A percentile compares a stretch with the other conserved stretches of the same genome.
Conservation (phyloP, 2,329 filamentous ascomycete genomes). For the Lecanicillium sp. region DNA sequence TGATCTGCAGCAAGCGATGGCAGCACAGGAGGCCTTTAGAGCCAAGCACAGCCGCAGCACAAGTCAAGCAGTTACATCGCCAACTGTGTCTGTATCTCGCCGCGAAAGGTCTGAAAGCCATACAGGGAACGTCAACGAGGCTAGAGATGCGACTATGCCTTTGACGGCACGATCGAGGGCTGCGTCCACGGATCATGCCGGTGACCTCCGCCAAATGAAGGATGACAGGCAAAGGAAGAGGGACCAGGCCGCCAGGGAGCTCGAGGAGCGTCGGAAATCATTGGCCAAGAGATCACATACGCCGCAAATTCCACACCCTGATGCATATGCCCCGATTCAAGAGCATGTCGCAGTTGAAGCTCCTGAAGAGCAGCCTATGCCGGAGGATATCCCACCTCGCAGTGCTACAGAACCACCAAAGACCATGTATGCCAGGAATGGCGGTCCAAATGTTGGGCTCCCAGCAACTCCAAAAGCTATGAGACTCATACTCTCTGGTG, state of each 20-base stretch:
- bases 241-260: constrained; percentile 70
- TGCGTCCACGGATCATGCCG: constrained; percentile 37
- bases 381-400: constrained; percentile 41
- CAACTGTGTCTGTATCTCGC: constrained; percentile 19
- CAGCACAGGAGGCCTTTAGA: constrained; percentile 48
- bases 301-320: constrained; percentile 71
- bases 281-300: constrained; percentile 72
- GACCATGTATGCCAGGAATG: constrained; percentile 39
- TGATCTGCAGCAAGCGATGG: constrained; percentile 44
- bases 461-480: constrained; percentile 88
- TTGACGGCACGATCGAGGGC: constrained; percentile 21
- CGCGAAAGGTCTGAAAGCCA: constrained; percentile 32
- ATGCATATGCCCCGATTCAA: constrained; percentile 29
- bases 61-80: constrained; percentile 31
- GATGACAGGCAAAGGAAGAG: constrained; percentile 59
- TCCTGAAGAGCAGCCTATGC: constrained; percentile 30
- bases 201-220: constrained; percentile 47
- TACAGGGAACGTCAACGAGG: constrained; percentile 22
- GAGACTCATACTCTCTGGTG: constrained; percentile 64
- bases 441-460: constrained; percentile 60
- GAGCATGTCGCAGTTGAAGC: constrained; percentile 29
- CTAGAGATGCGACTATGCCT: constrained; percentile 23
- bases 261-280: constrained; percentile 82
- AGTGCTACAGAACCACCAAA: constrained; percentile 57
- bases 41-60: constrained; percentile 44